phyloP scores from a whole-genome alignment of 805 yeast genomes.

The Candida rishiriensis region DNA sequence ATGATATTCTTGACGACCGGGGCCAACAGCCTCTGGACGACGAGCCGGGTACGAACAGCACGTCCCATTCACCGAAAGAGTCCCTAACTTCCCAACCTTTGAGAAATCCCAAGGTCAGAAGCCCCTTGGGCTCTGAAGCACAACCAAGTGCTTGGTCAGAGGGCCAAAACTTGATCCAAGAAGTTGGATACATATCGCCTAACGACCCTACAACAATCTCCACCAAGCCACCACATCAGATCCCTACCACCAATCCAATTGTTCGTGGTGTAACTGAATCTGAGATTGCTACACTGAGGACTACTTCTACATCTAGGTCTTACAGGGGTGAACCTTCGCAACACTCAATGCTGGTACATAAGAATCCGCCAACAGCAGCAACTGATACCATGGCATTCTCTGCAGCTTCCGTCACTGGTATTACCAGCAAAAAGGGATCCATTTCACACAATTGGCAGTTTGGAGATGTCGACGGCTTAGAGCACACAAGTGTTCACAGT shows the following conservation, averaged over 20 bases:
- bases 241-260: too few species aligned
- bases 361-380: not conserved
- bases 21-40: not conserved
- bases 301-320: too few species aligned
- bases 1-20: not conserved
- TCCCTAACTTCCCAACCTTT: not conserved
- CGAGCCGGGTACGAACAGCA: not conserved
- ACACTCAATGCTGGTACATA: too few species aligned
- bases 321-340: too few species aligned
- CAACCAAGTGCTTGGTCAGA: conserved; percentile 22
- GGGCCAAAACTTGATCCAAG: conserved; percentile 17
- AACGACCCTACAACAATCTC: not conserved
- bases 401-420: conserved; percentile 16
- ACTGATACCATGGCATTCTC: conserved; percentile 10
- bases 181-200: conserved; percentile 21
- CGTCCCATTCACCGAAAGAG: too few species aligned
- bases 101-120: conserved; percentile 14
- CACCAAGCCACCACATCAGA: not conserved
- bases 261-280: too few species aligned
- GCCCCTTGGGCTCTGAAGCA: conserved; percentile 1
- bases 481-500: conserved; percentile 13
- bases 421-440: conserved; percentile 17
- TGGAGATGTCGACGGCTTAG: conserved; percentile 17
- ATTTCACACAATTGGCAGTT: conserved; percentile 16
- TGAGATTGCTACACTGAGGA: too few species aligned